A percentile compares a stretch with the other conserved stretches of the same genome.
phyloP scores from a whole-genome alignment of 345 rosid genomes.

The Citrus hindsii region DNA sequence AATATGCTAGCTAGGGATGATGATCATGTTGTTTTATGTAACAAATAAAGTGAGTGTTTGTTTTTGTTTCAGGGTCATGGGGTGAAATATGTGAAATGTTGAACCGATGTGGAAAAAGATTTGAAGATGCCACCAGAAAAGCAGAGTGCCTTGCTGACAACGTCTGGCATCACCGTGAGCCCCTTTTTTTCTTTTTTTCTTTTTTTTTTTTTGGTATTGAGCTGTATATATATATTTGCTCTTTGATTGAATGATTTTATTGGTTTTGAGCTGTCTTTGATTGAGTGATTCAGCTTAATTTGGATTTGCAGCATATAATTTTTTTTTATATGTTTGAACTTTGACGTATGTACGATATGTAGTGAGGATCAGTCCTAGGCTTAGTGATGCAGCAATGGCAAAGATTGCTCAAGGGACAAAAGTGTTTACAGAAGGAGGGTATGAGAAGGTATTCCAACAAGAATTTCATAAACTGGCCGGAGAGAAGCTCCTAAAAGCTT shows the following conservation, averaged over 20 bases:
- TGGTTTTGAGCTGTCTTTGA: background rate
- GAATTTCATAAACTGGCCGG: conserved; percentile 45
- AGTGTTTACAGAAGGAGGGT: conserved; percentile 75
- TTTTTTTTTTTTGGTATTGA: background rate
- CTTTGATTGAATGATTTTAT: background rate
- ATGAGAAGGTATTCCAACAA: conserved; percentile 60
- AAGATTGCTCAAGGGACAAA: conserved; percentile 76
- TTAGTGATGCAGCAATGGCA: conserved; percentile 80
- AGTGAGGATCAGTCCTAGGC: conserved; percentile 68
- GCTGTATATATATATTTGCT: background rate
- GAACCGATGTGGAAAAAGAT: conserved; percentile 56
- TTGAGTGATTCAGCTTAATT: background rate
- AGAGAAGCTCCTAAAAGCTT: conserved; percentile 70
- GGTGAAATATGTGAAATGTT: conserved; percentile 42
- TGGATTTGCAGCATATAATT: too few relatives aligned
- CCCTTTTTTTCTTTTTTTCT: too few relatives aligned
- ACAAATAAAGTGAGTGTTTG: background rate
- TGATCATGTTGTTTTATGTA: background rate
- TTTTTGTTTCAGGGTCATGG: conserved; percentile 45
- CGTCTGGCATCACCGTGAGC: conserved; percentile 59
- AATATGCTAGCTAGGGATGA: background rate
- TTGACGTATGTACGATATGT: background rate
- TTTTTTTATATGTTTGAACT: background rate
- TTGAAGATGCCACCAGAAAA: conserved; percentile 53
- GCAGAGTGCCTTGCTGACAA: conserved; percentile 56